Evolutionary conservation across 768 basidiomycete genomes (phyloP).

Genomic region (Chlorophyllum brunneum): DNA sequence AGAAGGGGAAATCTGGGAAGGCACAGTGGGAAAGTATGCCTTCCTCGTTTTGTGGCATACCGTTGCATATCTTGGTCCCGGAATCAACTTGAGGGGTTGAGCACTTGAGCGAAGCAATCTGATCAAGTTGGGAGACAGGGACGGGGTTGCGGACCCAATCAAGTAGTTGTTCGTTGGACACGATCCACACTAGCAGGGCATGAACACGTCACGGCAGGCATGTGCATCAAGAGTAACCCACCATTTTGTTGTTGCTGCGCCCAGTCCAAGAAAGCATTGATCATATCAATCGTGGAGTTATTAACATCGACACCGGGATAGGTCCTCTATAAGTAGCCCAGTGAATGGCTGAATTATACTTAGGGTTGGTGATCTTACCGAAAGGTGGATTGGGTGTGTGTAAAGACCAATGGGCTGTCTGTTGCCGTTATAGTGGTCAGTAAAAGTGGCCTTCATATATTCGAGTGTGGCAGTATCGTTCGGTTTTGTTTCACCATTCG

Average conservation of each 20-base stretch:
- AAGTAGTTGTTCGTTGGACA: constrained; percentile 67
- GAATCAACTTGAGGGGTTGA: constrained; percentile 54
- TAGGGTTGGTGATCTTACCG: constrained; percentile 31
- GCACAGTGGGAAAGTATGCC: constrained; percentile 59
- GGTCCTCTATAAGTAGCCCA: constrained; percentile 30
- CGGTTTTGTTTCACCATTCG: constrained; percentile 44
- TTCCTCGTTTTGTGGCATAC: constrained; percentile 62
- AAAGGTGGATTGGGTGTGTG: constrained; percentile 76
- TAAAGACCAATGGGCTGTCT: constrained; percentile 80
- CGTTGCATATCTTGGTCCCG: constrained; percentile 65
- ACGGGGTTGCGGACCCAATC: constrained; percentile 73
- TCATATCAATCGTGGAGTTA: constrained; percentile 63
- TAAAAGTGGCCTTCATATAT: constrained; percentile 76
- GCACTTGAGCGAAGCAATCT: constrained; percentile 56
- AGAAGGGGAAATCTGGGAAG: constrained; percentile 77
- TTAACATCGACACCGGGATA: constrained; percentile 56
- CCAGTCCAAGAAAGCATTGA: constrained; percentile 81
- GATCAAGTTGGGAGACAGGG: constrained; percentile 54
- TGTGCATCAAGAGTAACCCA: constrained; percentile 20
- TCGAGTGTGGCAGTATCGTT: constrained; percentile 63
- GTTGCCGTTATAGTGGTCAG: constrained; percentile 67
- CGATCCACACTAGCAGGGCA: constrained; percentile 57
- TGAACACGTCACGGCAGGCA: not conserved
- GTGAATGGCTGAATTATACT: not conserved
- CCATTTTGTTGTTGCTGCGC: constrained; percentile 67